Base-by-base conservation (phyloP, 306 rosid species). In the Ochetophila trinervis region DNA sequence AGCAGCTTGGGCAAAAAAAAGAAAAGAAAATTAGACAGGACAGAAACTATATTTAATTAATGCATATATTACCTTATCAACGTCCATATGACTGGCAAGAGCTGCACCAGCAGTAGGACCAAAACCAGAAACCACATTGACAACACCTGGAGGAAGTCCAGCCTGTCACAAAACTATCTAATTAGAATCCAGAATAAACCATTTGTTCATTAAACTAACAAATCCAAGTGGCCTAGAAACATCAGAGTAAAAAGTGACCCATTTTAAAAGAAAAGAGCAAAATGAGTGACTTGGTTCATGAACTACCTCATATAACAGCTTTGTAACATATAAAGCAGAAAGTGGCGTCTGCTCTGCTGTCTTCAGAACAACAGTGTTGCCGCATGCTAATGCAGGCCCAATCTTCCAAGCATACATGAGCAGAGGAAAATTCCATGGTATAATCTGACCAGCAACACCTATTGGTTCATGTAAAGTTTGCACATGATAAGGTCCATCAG, bases 351-450 rank as follows among this genome's bases (percentile, higher is more conserved):
- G 98, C 82, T 92, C 98, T 23, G 96, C 96, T 23, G 98, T 85
- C 82, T 92, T 89, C 34, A 92, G 44, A 74, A 89, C 95, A 53
- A 89, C 1, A 7, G 91, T 79, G 86, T 92, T 92, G 68, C 98
- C 98, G 62, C 91, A 85, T 8, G 92, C 96, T 78, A 92, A 78
- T 45, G 98, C 95, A 0, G 98, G 98, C 16, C 91, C 96, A 32
- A 92, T 71, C 85, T 92, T 92, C 98, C 98, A 92, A 35, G 76
- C 86, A 78, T 83, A 87, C 96, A 92, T 87, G 73, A 92, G 70
- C 55, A 92, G 87, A 69, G 98, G 98, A 74, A 92, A 93, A 72
- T 93, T 93, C 96, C 98, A 93, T 6, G 98, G 98, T 80, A 89
- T 93, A 36, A 93, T 86, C 81, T 93, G 98, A 73, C 98, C 96